Base-by-base conservation (phyloP, 306 rosid species). In the Medicago lupulina region DNA sequence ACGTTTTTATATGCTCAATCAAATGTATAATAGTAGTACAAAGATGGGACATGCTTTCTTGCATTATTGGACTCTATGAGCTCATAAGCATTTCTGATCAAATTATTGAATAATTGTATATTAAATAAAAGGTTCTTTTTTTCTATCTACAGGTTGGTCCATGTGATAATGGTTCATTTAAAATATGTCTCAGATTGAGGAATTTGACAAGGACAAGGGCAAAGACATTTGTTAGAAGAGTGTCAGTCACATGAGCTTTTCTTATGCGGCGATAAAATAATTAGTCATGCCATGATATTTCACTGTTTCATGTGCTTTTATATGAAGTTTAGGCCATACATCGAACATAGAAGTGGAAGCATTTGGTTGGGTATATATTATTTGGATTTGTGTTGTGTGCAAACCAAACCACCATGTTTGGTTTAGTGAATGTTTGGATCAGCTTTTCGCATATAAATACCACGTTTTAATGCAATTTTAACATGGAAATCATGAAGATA, bases 111-210 rank as follows among this genome's bases (percentile, higher is more conserved):
- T 80, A 77, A 76, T 71, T 76, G 75, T n/a, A 53, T 21, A 53
- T 21, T 80, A 63, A 54, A 61, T 58, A 80, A 73, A 54, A 60
- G 58, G 43, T 60, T n/a, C 25, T 15, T 31, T 43, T 19, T 58
- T 82, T 72, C 17, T 73, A 41, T 76, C 76, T 70, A 63, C 86
- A 85, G 85, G 86, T 79, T 81, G 97, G 86, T 85, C 93, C 97
- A 89, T 85, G 97, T 88, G 83, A 62, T 34, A 63, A 70, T 73
- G 85, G 79, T 80, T 79, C 70, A 34, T 60, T 83, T 64, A 25
- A 84, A 72, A 84, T 76, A 59, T 72, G 68, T 73, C 38, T 43
- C 81, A 77, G 50, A 67, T 72, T 28, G 39, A 71, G 69, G 86
- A 73, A 74, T 60, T 72, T 62, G 72, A 51, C 81, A 75, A 78